Base-by-base conservation (phyloP, 345 rosid genomes). In the Salix udensis region DNA sequence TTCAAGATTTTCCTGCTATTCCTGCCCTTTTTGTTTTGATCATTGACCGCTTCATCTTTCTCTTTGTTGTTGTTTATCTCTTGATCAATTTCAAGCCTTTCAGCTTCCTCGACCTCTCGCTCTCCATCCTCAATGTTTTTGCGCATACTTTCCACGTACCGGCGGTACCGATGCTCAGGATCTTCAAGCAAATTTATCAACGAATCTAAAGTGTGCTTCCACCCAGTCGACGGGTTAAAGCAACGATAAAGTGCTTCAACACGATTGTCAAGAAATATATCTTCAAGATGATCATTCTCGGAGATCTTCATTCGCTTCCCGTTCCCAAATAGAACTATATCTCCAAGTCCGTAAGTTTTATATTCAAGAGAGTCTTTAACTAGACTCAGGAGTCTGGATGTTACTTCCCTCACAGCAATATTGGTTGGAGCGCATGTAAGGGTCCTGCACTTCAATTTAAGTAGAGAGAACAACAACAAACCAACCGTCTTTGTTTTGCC, bases 401-500 rank as follows among this genome's bases (percentile, higher is more conserved):
- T 73, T 68, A 88, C 86, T 82, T 87, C 84, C 74, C 77, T 5
- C 21, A 87, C 83, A 5, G 88, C 87, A 65, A 78, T 79, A 75
- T 87, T 87, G 21, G 91, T 85, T 30, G 92, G 92, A 58, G 92
- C 82, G 58, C 92, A 88, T 36, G 85, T 81, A 61, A 86, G 34
- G 4, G 89, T 81, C 71, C 86, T 79, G 67, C 86, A 86, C 46
- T 78, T 85, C 83, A 74, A 39, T 58, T 71, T 74, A 42, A 87
- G 78, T n/a, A 88, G 77, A 39, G 68, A 53, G 2, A 76, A 28
- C 74, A 88, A 74, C 73, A 88, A 71, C 13, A 75, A 37, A 68
- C 88, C 75, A 18, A 82, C 74, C 2, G 88, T 89, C 39, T 72
- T 84, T 1, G 91, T 88, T 76, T 88, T 88, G 50, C 90, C 89